These are phyloP conservation scores for Xerocomus brunneocitrinus DNA, from an alignment of 768 basidiomycete genomes.

Conservation along the genomic window DNA sequence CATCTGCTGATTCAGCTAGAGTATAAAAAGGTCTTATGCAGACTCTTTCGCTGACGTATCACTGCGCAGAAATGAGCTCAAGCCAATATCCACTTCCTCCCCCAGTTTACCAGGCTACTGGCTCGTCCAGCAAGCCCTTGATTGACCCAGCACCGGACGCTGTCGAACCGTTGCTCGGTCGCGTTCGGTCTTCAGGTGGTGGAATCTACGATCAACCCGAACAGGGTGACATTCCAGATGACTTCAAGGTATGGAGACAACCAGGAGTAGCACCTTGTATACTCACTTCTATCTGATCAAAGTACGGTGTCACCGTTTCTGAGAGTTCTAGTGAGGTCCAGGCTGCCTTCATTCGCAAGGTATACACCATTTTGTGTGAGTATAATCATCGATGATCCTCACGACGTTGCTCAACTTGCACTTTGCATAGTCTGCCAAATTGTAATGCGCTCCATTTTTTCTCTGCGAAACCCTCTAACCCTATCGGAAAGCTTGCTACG, in stretches of 20 bases:
- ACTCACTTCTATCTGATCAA: conserved; percentile 7
- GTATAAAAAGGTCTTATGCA: conserved; percentile 12
- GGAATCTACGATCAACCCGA: conserved; percentile 73
- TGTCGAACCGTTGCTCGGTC: conserved; percentile 54
- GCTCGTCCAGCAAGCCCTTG: conserved; percentile 35
- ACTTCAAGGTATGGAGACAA: conserved; percentile 73
- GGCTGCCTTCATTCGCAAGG: conserved; percentile 85
- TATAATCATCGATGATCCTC: conserved; percentile 6
- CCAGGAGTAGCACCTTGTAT: neutral
- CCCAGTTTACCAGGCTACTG: conserved; percentile 49
- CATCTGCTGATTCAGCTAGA: conserved; percentile 22
- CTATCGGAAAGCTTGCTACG: conserved; percentile 54
- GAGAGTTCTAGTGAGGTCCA: conserved; percentile 77
- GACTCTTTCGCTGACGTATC: conserved; percentile 12
- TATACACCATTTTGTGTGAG: conserved; percentile 86
- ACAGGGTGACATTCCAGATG: conserved; percentile 77
- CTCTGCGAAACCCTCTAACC: neutral
- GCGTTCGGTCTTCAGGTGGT: conserved; percentile 40
- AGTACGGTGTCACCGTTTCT: conserved; percentile 80
- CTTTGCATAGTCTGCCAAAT: conserved; percentile 60
- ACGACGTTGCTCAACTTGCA: conserved; percentile 1
- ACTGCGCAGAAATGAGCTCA: conserved; percentile 45
- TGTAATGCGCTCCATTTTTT: conserved; percentile 36
- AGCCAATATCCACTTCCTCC: conserved; percentile 54
- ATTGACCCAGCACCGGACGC: conserved; percentile 35